Evolutionary conservation across 768 basidiomycete genomes (phyloP).

Genomic region (Pulveroboletus sp.): DNA sequence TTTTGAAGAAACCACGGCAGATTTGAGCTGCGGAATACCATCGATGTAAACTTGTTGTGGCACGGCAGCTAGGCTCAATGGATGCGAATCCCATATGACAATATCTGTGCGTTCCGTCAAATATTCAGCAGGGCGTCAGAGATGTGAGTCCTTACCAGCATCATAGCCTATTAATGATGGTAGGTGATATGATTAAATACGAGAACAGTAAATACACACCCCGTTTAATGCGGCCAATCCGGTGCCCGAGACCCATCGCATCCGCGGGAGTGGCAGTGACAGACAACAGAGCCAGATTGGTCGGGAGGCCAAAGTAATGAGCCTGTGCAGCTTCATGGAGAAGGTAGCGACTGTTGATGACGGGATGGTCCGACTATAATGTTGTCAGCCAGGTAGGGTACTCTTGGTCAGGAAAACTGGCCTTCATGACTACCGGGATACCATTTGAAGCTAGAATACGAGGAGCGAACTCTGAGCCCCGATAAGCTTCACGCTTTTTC

Average conservation of each 20-base stretch:
- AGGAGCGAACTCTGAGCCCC: constrained; percentile 78
- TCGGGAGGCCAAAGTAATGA: constrained; percentile 62
- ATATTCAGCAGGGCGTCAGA: too few relatives aligned
- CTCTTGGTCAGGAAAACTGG: constrained; percentile 14
- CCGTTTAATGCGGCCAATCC: constrained; percentile 60
- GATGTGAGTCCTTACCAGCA: constrained; percentile 43
- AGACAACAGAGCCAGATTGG: constrained; percentile 56
- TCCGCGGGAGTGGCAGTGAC: constrained; percentile 69
- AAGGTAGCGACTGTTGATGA: constrained; percentile 63
- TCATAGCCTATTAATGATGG: constrained; percentile 36
- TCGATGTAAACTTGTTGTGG: constrained; percentile 82
- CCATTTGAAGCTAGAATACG: constrained; percentile 68
- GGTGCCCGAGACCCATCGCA: constrained; percentile 70
- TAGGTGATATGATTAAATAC: background rate
- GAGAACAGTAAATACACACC: constrained; percentile 30
- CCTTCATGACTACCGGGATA: constrained; percentile 75
- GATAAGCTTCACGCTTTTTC: constrained; percentile 80
- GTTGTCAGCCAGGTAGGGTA: background rate
- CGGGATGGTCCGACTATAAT: constrained; percentile 54
- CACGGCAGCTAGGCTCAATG: constrained; percentile 70
- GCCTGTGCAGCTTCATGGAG: constrained; percentile 72
- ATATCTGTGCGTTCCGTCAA: constrained; percentile 42
- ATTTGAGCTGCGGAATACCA: constrained; percentile 69
- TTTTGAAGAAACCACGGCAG: constrained; percentile 39
- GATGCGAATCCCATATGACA: constrained; percentile 78